Conservation (phyloP, 2,329 filamentous ascomycete genomes). For the Ceratocystis destructans region DNA sequence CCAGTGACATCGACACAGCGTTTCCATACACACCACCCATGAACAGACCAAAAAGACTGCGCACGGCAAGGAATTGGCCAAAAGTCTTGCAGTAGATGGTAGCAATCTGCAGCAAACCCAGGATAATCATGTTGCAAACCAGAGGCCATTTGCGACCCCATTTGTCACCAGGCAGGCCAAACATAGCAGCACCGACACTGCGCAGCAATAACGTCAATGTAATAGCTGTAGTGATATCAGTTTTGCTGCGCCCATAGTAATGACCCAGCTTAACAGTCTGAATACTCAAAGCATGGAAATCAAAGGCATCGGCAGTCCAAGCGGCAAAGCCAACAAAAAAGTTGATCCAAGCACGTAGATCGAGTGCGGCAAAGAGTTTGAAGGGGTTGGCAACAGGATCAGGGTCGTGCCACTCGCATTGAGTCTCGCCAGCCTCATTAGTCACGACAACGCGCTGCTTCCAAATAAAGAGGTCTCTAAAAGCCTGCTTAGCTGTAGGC, state of each 20-base stretch:
- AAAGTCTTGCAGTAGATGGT: constrained; percentile 67
- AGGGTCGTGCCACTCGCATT: constrained; percentile 54
- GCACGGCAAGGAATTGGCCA: constrained; percentile 55
- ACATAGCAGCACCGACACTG: constrained; percentile 59
- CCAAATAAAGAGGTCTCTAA: constrained; percentile 56
- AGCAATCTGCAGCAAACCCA: constrained; percentile 53
- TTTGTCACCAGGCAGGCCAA: constrained; percentile 64
- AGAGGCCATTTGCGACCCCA: constrained; percentile 77
- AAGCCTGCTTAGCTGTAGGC: constrained; percentile 50
- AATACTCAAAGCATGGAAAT: constrained; percentile 69
- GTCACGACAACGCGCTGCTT: constrained; percentile 56
- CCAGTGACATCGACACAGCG: constrained; percentile 63
- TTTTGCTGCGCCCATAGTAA: constrained; percentile 39
- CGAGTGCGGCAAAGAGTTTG: constrained; percentile 50
- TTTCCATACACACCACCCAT: constrained; percentile 76
- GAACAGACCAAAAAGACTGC: constrained; percentile 63
- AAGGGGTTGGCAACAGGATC: constrained; percentile 57
- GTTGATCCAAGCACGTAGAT: constrained; percentile 56
- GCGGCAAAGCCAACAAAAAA: constrained; percentile 60
- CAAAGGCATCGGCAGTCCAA: constrained; percentile 73
- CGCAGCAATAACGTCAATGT: constrained; percentile 62
- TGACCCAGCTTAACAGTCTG: constrained; percentile 56
- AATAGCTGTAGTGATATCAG: constrained; percentile 60
- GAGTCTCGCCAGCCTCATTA: constrained; percentile 50
- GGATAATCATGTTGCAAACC: constrained; percentile 63